phyloP scores from a whole-genome alignment of 164 flowering plant genomes.

The Vitis riparia region DNA sequence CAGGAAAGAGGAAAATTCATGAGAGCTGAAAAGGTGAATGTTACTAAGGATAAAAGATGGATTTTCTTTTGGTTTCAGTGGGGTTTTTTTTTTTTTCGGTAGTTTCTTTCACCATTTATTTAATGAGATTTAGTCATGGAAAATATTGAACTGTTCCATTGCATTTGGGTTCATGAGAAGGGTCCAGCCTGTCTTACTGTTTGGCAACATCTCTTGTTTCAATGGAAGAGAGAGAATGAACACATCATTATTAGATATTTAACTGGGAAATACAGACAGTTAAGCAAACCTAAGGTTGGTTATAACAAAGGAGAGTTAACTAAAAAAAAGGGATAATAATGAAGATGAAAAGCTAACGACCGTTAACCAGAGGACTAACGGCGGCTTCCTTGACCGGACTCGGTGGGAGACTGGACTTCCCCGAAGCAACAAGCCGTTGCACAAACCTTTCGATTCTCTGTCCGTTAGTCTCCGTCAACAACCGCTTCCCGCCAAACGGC shows the following conservation, averaged over 20 bases:
- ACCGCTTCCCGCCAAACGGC: slow-evolving; percentile 95
- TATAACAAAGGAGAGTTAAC: neutral
- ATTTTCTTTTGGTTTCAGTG: neutral
- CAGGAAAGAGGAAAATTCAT: slow-evolving; percentile 4
- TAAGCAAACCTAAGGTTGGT: slow-evolving; percentile 10
- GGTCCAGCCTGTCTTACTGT: too few species aligned
- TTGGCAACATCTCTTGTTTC: too few species aligned
- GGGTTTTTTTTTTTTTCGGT: neutral
- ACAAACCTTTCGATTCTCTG: slow-evolving; percentile 68
- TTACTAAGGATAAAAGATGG: neutral
- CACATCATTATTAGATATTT: slow-evolving; percentile 7
- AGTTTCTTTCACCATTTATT: too few species aligned
- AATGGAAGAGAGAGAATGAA: neutral
- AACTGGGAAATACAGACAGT: neutral
- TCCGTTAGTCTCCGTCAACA: slow-evolving; percentile 83
- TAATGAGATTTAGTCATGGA: too few species aligned
- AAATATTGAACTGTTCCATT: too few species aligned
- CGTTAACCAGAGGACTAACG: slow-evolving; percentile 56
- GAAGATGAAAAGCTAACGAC: slow-evolving; percentile 40
- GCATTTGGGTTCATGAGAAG: too few species aligned
- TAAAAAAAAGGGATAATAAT: neutral
- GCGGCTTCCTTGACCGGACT: slow-evolving; percentile 75
- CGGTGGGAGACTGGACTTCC: slow-evolving; percentile 63
- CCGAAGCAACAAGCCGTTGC: slow-evolving; percentile 75
- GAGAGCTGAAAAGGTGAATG: neutral